Evolutionary conservation across 176 grass and related monocot genomes (phyloP).

Genomic region (Tillandsia leiboldiana): DNA sequence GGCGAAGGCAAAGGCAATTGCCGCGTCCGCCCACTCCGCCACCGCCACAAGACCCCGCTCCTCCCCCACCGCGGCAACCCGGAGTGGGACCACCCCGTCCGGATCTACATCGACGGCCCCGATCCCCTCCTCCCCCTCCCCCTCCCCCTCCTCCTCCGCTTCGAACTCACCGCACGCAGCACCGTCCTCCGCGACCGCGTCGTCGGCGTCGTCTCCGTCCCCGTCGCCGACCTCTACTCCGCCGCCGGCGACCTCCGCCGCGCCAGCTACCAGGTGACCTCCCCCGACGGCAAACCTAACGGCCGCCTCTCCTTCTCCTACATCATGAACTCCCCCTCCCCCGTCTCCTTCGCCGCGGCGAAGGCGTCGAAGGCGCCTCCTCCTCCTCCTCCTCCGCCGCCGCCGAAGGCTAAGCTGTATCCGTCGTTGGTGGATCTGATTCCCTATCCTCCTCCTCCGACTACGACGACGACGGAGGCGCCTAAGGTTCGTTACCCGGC

Average conservation of each 20-base stretch:
- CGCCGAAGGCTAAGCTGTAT: slow-evolving; percentile 15
- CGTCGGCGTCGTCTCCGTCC: slow-evolving; percentile 37
- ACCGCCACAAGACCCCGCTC: slow-evolving; percentile 41
- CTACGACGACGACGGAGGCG: background rate
- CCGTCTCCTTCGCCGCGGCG: background rate
- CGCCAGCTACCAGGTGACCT: slow-evolving; percentile 37
- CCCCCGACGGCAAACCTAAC: slow-evolving; percentile 29
- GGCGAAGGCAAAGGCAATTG: background rate
- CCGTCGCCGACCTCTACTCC: slow-evolving; percentile 27
- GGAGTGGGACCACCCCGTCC: slow-evolving; percentile 57
- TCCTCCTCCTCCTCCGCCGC: background rate
- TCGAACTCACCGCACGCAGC: slow-evolving; percentile 51
- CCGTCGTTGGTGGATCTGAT: background rate
- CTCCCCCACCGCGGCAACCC: slow-evolving; percentile 39
- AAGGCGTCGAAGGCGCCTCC: background rate
- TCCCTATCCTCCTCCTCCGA: background rate
- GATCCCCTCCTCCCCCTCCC: background rate
- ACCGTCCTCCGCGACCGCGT: slow-evolving; percentile 38
- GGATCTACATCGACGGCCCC: slow-evolving; percentile 20
- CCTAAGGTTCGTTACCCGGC: background rate
- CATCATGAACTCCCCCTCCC: slow-evolving; percentile 11
- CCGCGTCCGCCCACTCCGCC: slow-evolving; percentile 12
- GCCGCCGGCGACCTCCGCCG: slow-evolving; percentile 28
- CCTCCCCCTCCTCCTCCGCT: slow-evolving; percentile 20
- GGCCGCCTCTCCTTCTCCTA: slow-evolving; percentile 51